A percentile compares a stretch with the other conserved stretches of the same genome.
Conservation (phyloP, 129 eudicot species). For the Flaveria robusta region DNA sequence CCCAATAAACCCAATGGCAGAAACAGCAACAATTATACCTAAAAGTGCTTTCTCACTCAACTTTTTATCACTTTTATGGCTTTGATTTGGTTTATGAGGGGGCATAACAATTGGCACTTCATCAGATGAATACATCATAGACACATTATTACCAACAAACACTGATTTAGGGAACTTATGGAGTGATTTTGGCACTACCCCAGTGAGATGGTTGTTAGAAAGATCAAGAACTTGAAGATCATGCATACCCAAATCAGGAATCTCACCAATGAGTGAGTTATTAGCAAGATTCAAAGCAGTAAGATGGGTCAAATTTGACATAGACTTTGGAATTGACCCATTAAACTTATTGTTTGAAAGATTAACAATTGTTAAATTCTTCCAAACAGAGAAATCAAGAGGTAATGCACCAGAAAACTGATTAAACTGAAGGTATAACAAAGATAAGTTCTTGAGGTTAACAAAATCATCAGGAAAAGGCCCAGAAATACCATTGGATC, state of each 20-base stretch:
- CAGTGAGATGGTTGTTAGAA: conserved; percentile 65
- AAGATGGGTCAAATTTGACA: conserved; percentile 57
- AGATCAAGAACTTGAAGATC: conserved; percentile 60
- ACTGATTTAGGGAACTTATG: conserved; percentile 70
- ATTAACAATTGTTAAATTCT: conserved; percentile 65
- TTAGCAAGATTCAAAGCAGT: conserved; percentile 74
- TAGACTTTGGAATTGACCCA: conserved; percentile 59
- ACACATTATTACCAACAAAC: conserved; percentile 66
- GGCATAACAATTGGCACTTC: conserved; percentile 55
- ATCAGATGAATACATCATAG: conserved; percentile 37
- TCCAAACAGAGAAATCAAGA: conserved; percentile 75
- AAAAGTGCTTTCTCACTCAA: conserved; percentile 62
- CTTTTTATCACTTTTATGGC: conserved; percentile 36
- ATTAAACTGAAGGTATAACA: conserved; percentile 78
- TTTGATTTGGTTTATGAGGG: conserved; percentile 38
- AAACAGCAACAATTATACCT: conserved; percentile 58
- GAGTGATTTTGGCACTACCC: conserved; percentile 68
- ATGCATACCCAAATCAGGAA: conserved; percentile 63
- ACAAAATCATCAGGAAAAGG: conserved; percentile 67
- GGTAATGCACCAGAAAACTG: conserved; percentile 74
- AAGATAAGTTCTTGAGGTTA: conserved; percentile 58
- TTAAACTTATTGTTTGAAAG: conserved; percentile 74
- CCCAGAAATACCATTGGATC: conserved; percentile 83
- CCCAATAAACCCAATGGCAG: conserved; percentile 55
- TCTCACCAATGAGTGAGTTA: conserved; percentile 65